These are phyloP conservation scores for Yamadazyma triangularis DNA, from an alignment of 1,139 yeast species.

Conservation along the genomic window DNA sequence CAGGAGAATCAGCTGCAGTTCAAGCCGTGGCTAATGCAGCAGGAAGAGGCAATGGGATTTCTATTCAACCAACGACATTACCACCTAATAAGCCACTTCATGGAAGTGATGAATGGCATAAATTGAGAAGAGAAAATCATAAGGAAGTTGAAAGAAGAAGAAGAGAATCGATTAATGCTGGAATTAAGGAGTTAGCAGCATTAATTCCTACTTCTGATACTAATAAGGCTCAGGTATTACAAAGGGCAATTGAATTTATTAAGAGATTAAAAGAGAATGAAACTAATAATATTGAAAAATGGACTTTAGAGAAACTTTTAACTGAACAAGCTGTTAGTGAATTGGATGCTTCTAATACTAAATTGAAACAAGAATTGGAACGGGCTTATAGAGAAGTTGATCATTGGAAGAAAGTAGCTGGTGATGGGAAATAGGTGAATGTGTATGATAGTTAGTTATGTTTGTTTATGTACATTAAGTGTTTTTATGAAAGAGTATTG, in stretches of 20 bases:
- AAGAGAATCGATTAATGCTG: conserved; percentile 86
- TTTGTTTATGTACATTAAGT: neutral
- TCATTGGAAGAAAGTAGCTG: conserved; percentile 57
- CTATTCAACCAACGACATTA: conserved; percentile 31
- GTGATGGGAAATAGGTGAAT: conserved; percentile 17
- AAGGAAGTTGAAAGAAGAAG: conserved; percentile 97
- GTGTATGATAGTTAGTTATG: neutral
- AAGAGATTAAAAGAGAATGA: conserved; percentile 85
- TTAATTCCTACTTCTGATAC: conserved; percentile 85
- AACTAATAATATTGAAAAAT: conserved; percentile 82
- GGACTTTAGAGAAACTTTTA: conserved; percentile 87
- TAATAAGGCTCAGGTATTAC: conserved; percentile 85
- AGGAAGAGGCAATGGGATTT: conserved; percentile 4
- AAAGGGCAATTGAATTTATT: conserved; percentile 85
- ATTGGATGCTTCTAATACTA: conserved; percentile 23
- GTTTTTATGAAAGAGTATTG: neutral
- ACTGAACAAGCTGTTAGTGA: conserved; percentile 83
- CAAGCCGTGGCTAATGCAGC: conserved; percentile 6
- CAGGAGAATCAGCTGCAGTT: conserved; percentile 1
- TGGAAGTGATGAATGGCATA: conserved; percentile 85
- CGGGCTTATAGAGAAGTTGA: conserved; percentile 93
- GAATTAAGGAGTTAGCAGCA: conserved; percentile 79
- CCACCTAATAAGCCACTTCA: conserved; percentile 47
- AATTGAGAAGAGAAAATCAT: conserved; percentile 81
- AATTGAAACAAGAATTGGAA: conserved; percentile 38